Conservation (phyloP, 805 yeast species). For the Candida ulmi region DNA sequence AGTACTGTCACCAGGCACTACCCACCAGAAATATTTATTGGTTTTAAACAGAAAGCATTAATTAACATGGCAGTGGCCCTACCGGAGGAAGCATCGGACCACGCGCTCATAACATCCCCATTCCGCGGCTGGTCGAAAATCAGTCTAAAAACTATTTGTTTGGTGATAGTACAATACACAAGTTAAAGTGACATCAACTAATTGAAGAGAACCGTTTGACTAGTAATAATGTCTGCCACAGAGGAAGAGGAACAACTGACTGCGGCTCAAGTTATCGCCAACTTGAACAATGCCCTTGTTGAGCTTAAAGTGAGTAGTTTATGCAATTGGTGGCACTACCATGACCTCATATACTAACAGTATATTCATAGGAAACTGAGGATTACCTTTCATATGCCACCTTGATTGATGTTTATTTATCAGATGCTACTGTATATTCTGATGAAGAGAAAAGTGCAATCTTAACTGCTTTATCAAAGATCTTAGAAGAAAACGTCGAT, state of each 20-base stretch:
- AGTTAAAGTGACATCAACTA: no score
- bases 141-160: no score
- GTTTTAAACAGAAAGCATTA: no score
- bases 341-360: constrained; percentile 3
- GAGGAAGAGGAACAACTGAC: constrained; percentile 12
- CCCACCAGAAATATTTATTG: no score
- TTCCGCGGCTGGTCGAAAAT: no score
- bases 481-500: constrained; percentile 40
- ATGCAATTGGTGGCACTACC: not conserved
- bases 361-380: constrained; percentile 29
- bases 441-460: constrained; percentile 44
- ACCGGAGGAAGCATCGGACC: no score
- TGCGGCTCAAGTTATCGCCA: constrained; percentile 6
- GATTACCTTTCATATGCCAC: constrained; percentile 75
- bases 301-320: not conserved
- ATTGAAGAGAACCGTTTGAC: no score
- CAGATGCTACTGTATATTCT: constrained; percentile 40
- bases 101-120: no score
- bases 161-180: no score
- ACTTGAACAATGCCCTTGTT: constrained; percentile 8
- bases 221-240: constrained; percentile 7
- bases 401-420: constrained; percentile 54
- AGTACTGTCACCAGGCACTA: no score
- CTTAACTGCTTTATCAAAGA: constrained; percentile 38
- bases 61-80: no score